phyloP scores from a whole-genome alignment of 768 basidiomycete genomes.

The Termitomyces sp. region DNA sequence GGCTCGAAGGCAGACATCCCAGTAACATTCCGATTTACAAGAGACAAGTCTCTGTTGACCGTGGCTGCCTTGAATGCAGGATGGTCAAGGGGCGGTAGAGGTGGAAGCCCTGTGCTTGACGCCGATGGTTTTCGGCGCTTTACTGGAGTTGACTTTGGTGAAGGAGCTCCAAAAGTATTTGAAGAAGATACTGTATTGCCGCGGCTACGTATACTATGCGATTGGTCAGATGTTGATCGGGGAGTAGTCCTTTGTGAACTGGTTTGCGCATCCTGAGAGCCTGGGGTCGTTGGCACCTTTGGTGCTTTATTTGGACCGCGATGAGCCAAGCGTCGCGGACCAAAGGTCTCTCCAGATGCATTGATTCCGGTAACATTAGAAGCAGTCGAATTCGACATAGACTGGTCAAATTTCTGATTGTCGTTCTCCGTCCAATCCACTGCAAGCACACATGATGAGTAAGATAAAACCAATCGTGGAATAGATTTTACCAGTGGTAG shows the following conservation, averaged over 20 bases:
- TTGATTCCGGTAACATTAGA: slow-evolving; percentile 8
- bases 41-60: background rate
- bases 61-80: slow-evolving; percentile 24
- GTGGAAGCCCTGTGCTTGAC: slow-evolving; percentile 35
- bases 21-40: background rate
- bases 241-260: slow-evolving; percentile 6
- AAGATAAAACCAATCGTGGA: background rate
- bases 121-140: slow-evolving; percentile 16
- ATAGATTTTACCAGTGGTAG: slow-evolving; percentile 1
- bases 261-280: background rate
- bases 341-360: slow-evolving; percentile 15
- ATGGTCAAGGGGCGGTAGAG: slow-evolving; percentile 51
- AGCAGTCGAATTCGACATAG: slow-evolving; percentile 6
- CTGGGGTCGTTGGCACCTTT: slow-evolving; percentile 7
- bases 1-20: background rate
- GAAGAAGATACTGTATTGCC: slow-evolving; percentile 21
- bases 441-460: background rate
- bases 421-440: slow-evolving; percentile 1
- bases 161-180: slow-evolving; percentile 27
- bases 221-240: slow-evolving; percentile 9
- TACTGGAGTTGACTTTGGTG: slow-evolving; percentile 24
- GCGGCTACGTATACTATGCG: slow-evolving; percentile 9
- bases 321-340: slow-evolving; percentile 3
- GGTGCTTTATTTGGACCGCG: slow-evolving; percentile 1
- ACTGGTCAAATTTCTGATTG: slow-evolving; percentile 1